A percentile compares a stretch with the other conserved stretches of the same genome.
These are phyloP conservation scores for Thymus quinquecostatus DNA, from an alignment of 257 asterid genomes.

Conservation along the genomic window DNA sequence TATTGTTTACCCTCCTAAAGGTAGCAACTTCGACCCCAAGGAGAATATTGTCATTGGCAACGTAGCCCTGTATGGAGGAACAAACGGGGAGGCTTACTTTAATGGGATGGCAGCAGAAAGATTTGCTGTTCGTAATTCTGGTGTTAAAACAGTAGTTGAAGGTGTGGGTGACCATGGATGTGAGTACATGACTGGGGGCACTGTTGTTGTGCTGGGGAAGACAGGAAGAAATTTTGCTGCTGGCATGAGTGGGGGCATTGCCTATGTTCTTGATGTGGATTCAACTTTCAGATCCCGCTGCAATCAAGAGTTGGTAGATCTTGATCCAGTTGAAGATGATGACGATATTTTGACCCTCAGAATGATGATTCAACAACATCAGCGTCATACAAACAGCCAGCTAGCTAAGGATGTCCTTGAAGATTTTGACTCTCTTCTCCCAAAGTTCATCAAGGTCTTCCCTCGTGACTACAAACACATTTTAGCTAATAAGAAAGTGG, in stretches of 20 bases:
- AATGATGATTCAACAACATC: conserved; percentile 99
- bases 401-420: conserved; percentile 84
- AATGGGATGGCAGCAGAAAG: conserved; percentile 99
- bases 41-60: conserved; percentile 97
- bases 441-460: conserved; percentile 85
- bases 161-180: conserved; percentile 99
- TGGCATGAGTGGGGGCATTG: conserved; percentile 99
- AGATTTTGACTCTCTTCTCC: conserved; percentile 71
- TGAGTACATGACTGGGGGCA: conserved; percentile 99
- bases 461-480: conserved; percentile 91
- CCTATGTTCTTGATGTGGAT: conserved; percentile 84
- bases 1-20: conserved; percentile 87
- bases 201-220: conserved; percentile 85
- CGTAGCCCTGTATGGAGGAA: conserved; percentile 97
- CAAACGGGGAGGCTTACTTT: conserved; percentile 94
- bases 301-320: conserved; percentile 91
- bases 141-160: conserved; percentile 96
- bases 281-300: conserved; percentile 74
- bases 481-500: conserved; percentile 69
- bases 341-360: conserved; percentile 76
- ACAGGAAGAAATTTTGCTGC: conserved; percentile 99
- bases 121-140: conserved; percentile 97
- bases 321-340: conserved; percentile 86
- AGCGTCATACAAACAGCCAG: conserved; percentile 86
- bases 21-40: conserved; percentile 86